These are phyloP conservation scores for Stentor roeselii DNA, from an alignment of 73 alveolate species.

Conservation along the genomic window DNA sequence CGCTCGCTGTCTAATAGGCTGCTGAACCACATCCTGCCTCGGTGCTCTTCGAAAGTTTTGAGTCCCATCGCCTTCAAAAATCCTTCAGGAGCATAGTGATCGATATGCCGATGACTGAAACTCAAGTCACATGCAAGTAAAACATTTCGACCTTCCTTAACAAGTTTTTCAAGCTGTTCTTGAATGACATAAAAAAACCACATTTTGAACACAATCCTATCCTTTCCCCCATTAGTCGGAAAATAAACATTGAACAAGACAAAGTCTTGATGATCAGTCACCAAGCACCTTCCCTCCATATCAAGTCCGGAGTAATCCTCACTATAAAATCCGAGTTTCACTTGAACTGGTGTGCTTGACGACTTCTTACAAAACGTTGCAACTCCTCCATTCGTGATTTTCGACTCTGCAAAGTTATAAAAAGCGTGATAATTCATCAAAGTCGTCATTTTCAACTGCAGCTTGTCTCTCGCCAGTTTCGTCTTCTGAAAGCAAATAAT, in stretches of 20 bases:
- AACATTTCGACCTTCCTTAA: neutral
- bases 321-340: neutral
- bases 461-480: conserved; percentile 18
- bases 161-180: conserved; percentile 7
- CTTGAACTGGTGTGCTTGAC: neutral
- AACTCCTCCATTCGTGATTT: conserved; percentile 29
- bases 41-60: neutral
- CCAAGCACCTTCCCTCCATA: conserved; percentile 20
- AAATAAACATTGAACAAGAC: conserved; percentile 21
- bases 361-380: conserved; percentile 26
- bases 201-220: neutral
- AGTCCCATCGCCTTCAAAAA: conserved; percentile 15
- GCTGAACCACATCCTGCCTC: conserved; percentile 23
- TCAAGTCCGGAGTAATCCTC: neutral
- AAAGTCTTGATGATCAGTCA: conserved; percentile 26
- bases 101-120: conserved; percentile 12
- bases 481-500: conserved; percentile 22
- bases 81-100: conserved; percentile 21
- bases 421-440: neutral
- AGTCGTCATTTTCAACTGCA: neutral
- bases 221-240: conserved; percentile 6
- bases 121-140: conserved; percentile 25
- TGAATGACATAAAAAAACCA: conserved; percentile 15
- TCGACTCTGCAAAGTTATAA: neutral
- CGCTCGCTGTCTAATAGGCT: neutral